Evolutionary conservation across 352 stramenopile species (phyloP), one percentile per base, ranked within the genome.

Genomic region (Phytophthora constricta): DNA sequence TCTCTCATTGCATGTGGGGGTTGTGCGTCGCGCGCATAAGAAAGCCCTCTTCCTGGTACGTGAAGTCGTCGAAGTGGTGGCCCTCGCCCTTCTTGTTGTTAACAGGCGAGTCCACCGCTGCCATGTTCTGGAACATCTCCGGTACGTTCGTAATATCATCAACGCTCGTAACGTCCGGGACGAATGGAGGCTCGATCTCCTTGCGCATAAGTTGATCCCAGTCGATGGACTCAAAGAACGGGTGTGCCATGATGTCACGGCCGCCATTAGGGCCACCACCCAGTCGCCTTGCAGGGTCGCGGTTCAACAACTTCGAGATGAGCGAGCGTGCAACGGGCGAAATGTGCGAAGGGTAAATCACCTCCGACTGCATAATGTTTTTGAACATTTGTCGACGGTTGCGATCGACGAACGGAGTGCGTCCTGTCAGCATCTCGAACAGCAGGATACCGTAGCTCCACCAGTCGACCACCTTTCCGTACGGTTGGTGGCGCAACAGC

Each of bases 241-340:
- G 84, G 50, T 96, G 87, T 16, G 86, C 86, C 89, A 96, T 96
- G 49, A 96, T 96, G 49, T 96, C 87, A 13, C 81, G 79, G 0
- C 89, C 89, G n/a, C 89, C 89, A 28, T 91, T 93, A 5, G 87
- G 83, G 0, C 89, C 89, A 1, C 85, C 83, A n/a, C 97, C 97
- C 20, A 99, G 86, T 47, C 97, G 87, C 55, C 89, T 89, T 27
- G 84, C 79, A 25, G 96, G 93, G 59, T 99, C 91, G 59, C 98
- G 98, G 52, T 97, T 95, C 34, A 99, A 73, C 50, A 99, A 68
- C 70, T 93, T 94, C 5, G 85, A 90, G 67, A 96, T 96, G 17
- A 95, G 52, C 33, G 84, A 92, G 9, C 86, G 79, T 2, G 86
- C 87, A 2, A 79, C 65, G 1, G 87, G 77, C 0, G 86, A 93